Percentiles rank a stretch among this genome's conserved stretches.
Conservation (phyloP, 1,139 yeast species). For the Kodamaea ohmeri region DNA sequence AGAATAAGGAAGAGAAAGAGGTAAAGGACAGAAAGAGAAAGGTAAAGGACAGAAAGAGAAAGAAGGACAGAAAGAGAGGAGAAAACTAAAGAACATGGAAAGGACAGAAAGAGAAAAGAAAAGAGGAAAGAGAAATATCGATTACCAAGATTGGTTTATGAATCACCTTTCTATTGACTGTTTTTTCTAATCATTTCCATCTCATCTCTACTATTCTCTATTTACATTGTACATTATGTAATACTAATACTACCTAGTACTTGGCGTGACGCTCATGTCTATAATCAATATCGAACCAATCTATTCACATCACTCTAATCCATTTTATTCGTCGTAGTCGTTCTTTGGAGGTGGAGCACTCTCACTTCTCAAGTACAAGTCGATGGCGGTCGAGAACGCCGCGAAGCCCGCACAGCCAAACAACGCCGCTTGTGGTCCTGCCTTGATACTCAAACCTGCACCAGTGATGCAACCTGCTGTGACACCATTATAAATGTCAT, state of each 20-base stretch:
- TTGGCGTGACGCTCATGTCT: not conserved
- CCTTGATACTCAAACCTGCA: constrained; percentile 81
- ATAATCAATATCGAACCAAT: not conserved
- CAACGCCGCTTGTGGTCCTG: constrained; percentile 91
- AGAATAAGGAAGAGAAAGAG: not conserved
- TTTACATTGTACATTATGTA: constrained; percentile 12
- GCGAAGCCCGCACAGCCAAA: constrained; percentile 98
- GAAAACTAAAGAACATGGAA: not conserved
- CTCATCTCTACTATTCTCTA: not conserved
- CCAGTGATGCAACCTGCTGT: constrained; percentile 96
- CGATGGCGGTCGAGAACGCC: constrained; percentile 92
- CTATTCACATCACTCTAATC: not conserved
- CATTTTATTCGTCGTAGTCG: constrained; percentile 74
- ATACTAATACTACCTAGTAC: not conserved
- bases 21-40: not conserved
- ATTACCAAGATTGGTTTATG: no score
- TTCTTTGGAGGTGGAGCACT: constrained; percentile 80
- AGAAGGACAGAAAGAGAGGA: not conserved
- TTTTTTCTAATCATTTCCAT: not conserved
- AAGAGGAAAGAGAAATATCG: no score
- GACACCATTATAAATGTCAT: constrained; percentile 88
- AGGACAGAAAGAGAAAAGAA: not conserved
- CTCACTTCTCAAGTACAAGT: constrained; percentile 84
- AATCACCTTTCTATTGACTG: no score
- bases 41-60: not conserved